These are phyloP conservation scores for Gypsophila paniculata DNA, from an alignment of 179 eudicot species.

Conservation along the genomic window DNA sequence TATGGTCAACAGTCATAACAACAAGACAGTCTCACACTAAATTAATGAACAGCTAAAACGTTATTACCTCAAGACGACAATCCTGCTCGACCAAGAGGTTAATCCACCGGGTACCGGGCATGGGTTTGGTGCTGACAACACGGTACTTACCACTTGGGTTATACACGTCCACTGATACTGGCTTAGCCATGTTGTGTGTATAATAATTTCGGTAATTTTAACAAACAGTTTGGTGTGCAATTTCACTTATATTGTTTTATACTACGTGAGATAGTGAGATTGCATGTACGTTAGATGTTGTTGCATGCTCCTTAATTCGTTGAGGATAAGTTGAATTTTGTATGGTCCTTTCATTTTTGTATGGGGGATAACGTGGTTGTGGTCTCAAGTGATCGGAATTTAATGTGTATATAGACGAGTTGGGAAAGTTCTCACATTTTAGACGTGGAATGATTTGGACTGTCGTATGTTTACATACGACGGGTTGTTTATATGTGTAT, in stretches of 20 bases:
- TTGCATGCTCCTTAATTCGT: background rate
- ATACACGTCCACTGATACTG: conserved; percentile 80
- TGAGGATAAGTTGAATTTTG: conserved; percentile 27
- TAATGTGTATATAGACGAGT: no score
- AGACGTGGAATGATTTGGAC: no score
- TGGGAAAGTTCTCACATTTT: no score
- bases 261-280: conserved; percentile 3
- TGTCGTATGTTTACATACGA: no score
- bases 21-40: background rate
- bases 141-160: conserved; percentile 92
- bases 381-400: conserved; percentile 23
- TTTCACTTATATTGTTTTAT: conserved; percentile 12
- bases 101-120: conserved; percentile 98
- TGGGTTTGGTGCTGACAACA: conserved; percentile 86
- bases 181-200: conserved; percentile 51
- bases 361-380: conserved; percentile 37
- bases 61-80: conserved; percentile 74
- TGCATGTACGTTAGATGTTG: conserved; percentile 17
- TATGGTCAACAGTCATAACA: no score
- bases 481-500: no score
- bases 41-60: background rate
- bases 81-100: conserved; percentile 78
- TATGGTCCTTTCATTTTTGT: conserved; percentile 40
- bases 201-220: conserved; percentile 15
- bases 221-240: conserved; percentile 14